Evolutionary conservation across 495 filamentous ascomycete species (phyloP), one percentile per base, ranked within the genome.

Genomic region (Schizothecium vesticola): DNA sequence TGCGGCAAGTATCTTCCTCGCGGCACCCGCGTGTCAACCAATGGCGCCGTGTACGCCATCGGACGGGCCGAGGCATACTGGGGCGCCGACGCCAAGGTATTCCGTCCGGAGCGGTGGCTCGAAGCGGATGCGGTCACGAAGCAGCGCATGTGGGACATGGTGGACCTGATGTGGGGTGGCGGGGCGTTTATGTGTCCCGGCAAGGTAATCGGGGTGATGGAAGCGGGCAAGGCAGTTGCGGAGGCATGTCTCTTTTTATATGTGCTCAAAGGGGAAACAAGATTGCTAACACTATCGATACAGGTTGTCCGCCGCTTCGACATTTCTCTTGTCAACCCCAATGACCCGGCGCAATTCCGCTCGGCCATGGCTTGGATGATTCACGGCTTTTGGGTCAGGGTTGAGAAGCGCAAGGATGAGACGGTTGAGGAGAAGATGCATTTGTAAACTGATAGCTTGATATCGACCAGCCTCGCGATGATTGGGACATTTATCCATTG

Each of bases 141-240:
- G 3, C 68, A 72, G 66, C 71, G 59, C 28, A 85, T 85, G 83
- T 70, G 75, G 19, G 79, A 58, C 28, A 73, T 64, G 5, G 4
- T 74, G 3, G 78, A 78, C 33, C 69, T 79, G 0, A 63, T 78
- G 0, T 83, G 79, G 72, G 78, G 79, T 0, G 61, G 67, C 33
- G 79, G 81, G 1, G 71, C 76, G 61, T 83, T 76, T 64, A 71
- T 67, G 22, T 84, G 81, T 59, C 66, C 81, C 43, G 82, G 82
- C 23, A 75, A 77, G 59, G 58, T 31, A 5, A 72, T 83, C 24
- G 79, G 76, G 1, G 71, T 72, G 24, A 72, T 81, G 70, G 73
- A 86, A 72, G 71, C 86, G 55, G 82, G 84, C 61, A 89, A 88
- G 75, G 75, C 80, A 1, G 72, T 87, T 69, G 78, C 86, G 33